Evolutionary conservation across 2,329 filamentous ascomycete species (phyloP).

Genomic region (Paradendryphiella salina): DNA sequence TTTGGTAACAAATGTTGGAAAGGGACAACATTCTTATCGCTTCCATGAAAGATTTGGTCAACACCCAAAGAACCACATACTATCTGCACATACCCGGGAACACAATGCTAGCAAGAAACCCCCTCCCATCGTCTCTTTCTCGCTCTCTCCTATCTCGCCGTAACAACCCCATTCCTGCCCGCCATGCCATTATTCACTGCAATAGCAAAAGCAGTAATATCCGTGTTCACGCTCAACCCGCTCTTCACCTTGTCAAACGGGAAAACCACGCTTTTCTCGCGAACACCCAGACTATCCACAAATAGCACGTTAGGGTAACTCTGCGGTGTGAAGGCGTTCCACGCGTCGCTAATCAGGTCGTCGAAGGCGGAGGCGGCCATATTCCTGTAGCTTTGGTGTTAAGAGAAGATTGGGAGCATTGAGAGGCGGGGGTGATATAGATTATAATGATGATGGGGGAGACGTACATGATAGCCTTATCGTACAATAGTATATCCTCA

Average conservation of each 20-base stretch:
- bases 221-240: slow-evolving; percentile 26
- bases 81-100: no score
- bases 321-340: slow-evolving; percentile 41
- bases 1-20: no score
- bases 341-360: slow-evolving; percentile 38
- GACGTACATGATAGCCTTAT: slow-evolving; percentile 37
- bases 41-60: no score
- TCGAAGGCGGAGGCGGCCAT: slow-evolving; percentile 37
- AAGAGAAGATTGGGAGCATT: not conserved
- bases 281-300: slow-evolving; percentile 40
- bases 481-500: slow-evolving; percentile 39
- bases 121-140: not conserved
- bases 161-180: slow-evolving; percentile 36
- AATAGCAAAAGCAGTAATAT: slow-evolving; percentile 42
- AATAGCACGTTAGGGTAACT: slow-evolving; percentile 45
- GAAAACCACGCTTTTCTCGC: slow-evolving; percentile 39
- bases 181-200: slow-evolving; percentile 45
- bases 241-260: slow-evolving; percentile 34
- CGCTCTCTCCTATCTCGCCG: slow-evolving; percentile 10
- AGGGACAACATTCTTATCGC: no score
- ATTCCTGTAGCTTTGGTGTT: slow-evolving; percentile 16
- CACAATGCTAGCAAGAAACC: no score
- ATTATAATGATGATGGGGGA: no score
- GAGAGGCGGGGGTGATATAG: not conserved
- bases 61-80: no score